phyloP scores from a whole-genome alignment of 2,329 filamentous ascomycete species.

The Rachicladosporium sp. region DNA sequence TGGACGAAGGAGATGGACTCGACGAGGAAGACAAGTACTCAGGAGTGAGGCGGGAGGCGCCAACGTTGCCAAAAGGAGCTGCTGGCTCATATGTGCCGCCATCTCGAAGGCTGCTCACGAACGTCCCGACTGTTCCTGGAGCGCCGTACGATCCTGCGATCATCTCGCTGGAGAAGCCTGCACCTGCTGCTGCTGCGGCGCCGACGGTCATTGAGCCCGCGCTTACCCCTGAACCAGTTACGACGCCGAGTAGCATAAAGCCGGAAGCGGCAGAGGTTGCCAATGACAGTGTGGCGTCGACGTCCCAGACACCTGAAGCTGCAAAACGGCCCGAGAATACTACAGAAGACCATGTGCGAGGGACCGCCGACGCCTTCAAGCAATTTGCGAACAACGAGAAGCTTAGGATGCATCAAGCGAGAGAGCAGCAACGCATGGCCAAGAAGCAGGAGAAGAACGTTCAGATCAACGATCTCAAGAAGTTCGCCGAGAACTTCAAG shows the following conservation, averaged over 20 bases:
- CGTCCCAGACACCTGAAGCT: no score
- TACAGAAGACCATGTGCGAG: slow-evolving; percentile 48
- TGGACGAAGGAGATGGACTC: slow-evolving; percentile 50
- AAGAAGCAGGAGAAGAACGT: slow-evolving; percentile 68
- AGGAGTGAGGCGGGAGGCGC: slow-evolving; percentile 65
- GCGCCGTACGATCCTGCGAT: slow-evolving; percentile 79
- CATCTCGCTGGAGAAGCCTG: slow-evolving; percentile 57
- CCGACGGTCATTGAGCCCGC: not conserved
- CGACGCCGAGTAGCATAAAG: no score
- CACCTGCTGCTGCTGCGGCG: slow-evolving; percentile 12
- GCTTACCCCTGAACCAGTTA: no score
- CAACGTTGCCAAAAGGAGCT: slow-evolving; percentile 44
- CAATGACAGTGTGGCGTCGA: no score
- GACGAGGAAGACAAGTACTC: slow-evolving; percentile 98
- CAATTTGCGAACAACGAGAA: slow-evolving; percentile 53
- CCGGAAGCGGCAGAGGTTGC: no score
- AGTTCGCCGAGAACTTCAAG: slow-evolving; percentile 90
- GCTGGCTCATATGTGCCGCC: slow-evolving; percentile 80
- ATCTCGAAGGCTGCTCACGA: slow-evolving; percentile 67
- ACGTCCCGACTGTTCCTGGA: slow-evolving; percentile 59
- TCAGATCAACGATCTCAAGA: slow-evolving; percentile 87
- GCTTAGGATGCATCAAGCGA: slow-evolving; percentile 41
- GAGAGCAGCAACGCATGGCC: slow-evolving; percentile 44
- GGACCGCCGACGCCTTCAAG: slow-evolving; percentile 51
- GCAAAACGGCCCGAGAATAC: slow-evolving; percentile 32